A percentile compares a stretch with the other conserved stretches of the same genome.
Evolutionary conservation across 2,329 filamentous ascomycete genomes (phyloP).

Genomic region (Coleophoma cylindrospora): DNA sequence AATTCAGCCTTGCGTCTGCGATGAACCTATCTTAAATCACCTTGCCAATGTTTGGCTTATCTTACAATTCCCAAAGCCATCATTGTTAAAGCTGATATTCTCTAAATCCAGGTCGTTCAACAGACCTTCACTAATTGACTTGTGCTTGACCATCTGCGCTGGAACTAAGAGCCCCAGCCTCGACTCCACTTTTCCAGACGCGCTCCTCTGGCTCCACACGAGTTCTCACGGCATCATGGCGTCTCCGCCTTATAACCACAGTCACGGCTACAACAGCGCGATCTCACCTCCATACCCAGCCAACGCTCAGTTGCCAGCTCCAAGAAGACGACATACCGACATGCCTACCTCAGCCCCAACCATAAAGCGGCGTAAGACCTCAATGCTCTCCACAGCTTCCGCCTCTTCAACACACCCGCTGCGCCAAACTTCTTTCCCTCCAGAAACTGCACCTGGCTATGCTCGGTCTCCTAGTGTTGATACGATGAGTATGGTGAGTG

Average conservation of each 20-base stretch:
- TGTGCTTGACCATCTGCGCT: too few species aligned
- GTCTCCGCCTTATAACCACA: slow-evolving; percentile 20
- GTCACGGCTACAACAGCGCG: slow-evolving; percentile 16
- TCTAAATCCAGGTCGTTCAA: too few species aligned
- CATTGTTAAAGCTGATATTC: too few species aligned
- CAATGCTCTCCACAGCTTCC: slow-evolving; percentile 52
- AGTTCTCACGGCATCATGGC: slow-evolving; percentile 16
- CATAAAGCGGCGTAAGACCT: slow-evolving; percentile 68
- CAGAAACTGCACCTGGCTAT: slow-evolving; percentile 48
- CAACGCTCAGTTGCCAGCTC: slow-evolving; percentile 48
- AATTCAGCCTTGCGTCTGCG: not conserved
- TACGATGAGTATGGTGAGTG: slow-evolving; percentile 53
- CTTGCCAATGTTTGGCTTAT: too few species aligned
- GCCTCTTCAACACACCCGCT: slow-evolving; percentile 58
- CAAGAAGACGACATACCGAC: slow-evolving; percentile 60
- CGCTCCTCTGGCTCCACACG: too few species aligned
- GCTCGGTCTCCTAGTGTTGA: slow-evolving; percentile 64
- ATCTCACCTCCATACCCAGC: slow-evolving; percentile 51
- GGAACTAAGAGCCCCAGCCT: too few species aligned
- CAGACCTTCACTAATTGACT: too few species aligned
- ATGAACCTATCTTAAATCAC: too few species aligned
- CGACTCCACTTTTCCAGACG: too few species aligned
- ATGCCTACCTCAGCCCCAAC: slow-evolving; percentile 40
- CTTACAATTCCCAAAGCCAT: too few species aligned
- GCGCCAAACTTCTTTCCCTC: slow-evolving; percentile 77